A percentile compares a stretch with the other conserved stretches of the same genome.
Conservation (phyloP, 2,329 filamentous ascomycete genomes). For the Emergomyces orientalis region DNA sequence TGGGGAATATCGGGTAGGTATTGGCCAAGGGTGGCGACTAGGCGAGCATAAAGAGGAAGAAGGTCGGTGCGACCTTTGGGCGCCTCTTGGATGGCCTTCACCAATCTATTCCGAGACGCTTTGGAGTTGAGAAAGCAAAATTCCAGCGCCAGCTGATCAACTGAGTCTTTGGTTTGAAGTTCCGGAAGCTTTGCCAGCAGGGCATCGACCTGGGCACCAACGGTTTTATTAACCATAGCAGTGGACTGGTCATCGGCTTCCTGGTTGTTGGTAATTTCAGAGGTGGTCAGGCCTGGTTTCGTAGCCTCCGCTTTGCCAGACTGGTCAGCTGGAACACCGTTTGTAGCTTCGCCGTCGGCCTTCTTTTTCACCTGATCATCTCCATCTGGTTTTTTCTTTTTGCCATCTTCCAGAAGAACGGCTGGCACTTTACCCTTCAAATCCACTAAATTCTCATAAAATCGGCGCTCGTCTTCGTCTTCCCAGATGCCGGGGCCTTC, state of each 20-base stretch:
- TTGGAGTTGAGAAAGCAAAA: conserved; percentile 99
- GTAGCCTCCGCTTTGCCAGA: conserved; percentile 26
- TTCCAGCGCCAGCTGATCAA: conserved; percentile 87
- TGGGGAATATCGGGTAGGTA: conserved; percentile 94
- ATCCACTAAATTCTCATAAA: conserved; percentile 95
- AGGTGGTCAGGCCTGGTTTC: conserved; percentile 33
- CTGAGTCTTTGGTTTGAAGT: conserved; percentile 78
- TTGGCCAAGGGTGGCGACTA: conserved; percentile 84
- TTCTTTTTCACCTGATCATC: conserved; percentile 80
- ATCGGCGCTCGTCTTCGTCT: conserved; percentile 93
- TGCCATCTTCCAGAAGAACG: conserved; percentile 84
- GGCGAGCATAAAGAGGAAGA: conserved; percentile 79
- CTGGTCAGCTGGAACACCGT: conserved; percentile 34
- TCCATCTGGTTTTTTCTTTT: conserved; percentile 78
- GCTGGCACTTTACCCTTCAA: conserved; percentile 91
- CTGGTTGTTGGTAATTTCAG: conserved; percentile 38
- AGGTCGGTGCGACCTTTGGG: conserved; percentile 90
- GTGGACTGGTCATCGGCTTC: conserved; percentile 74
- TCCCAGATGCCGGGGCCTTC: conserved; percentile 96
- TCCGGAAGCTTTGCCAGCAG: conserved; percentile 82
- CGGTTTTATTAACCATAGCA: conserved; percentile 95
- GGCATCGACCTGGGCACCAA: conserved; percentile 91
- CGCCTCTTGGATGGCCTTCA: conserved; percentile 89
- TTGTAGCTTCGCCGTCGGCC: conserved; percentile 41
- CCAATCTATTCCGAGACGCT: conserved; percentile 83